phyloP scores from a whole-genome alignment of 2,329 filamentous ascomycete genomes.

The Monilinia vaccinii-corymbosi region DNA sequence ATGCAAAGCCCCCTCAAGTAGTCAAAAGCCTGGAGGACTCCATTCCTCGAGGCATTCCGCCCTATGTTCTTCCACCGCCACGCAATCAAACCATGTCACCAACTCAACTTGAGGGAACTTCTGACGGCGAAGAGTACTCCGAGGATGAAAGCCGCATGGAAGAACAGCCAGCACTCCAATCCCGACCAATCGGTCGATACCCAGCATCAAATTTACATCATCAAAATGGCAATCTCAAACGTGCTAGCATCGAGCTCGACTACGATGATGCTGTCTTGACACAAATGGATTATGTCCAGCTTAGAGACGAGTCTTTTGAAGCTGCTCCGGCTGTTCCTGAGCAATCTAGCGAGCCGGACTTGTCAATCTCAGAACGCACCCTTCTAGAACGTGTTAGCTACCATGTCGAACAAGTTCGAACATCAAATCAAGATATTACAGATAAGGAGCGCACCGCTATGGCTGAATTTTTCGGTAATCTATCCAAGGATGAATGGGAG shows the following conservation, averaged over 20 bases:
- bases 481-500: slow-evolving; percentile 27
- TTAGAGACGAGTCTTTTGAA: slow-evolving; percentile 10
- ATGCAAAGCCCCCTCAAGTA: background rate
- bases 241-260: background rate
- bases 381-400: background rate
- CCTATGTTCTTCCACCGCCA: background rate
- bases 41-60: background rate
- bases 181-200: background rate
- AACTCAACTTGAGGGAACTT: background rate
- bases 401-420: background rate
- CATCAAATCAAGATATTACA: background rate
- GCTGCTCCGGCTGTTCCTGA: background rate
- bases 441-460: background rate
- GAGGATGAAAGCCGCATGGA: background rate
- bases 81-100: background rate
- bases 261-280: slow-evolving; percentile 3
- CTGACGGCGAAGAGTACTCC: background rate
- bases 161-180: slow-evolving; percentile 1
- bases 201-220: background rate
- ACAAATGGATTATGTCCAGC: slow-evolving; percentile 3
- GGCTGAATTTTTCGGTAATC: slow-evolving; percentile 16
- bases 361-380: slow-evolving; percentile 3
- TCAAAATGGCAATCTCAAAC: background rate
- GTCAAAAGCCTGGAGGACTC: background rate
- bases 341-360: background rate